Base-by-base conservation (phyloP, 164 flowering plant genomes). In the Chloranthus sessilifolius region DNA sequence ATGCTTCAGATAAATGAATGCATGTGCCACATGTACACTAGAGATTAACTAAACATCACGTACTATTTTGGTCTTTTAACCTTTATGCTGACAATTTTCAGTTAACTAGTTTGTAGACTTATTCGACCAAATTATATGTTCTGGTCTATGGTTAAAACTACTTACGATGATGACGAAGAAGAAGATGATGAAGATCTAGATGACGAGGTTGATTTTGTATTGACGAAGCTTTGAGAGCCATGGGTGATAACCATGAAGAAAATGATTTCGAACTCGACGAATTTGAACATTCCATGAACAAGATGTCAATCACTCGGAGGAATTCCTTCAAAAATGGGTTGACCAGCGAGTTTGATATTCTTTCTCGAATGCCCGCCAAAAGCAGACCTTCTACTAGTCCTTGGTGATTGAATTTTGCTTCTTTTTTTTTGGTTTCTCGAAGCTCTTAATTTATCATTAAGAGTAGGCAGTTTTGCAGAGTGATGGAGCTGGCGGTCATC, bases 311-410 rank as follows among this genome's bases (percentile, higher is more conserved):
- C 3, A 83, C 94, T 0, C 95, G 87, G 17, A 77, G 59, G 62
- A 53, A 66, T 46, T 58, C 70, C 5, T 43, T 53, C 30, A 65
- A 48, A 21, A 27, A 43, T 46, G 43, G 43, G 25, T 58, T 66
- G 48, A 67, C 53, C 3, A 53, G 34, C 26, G 48, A 39, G 41
- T 5, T 56, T 21, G 43, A 15, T 17, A 39, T 29, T 9, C 51
- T 20, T 4, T 58, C 25, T 43, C 68, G 47, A 50, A 87, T 91
- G 98, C 98, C 96, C 16, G 82, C 95, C 2, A 80, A 61, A 64
- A 73, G 87, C 49, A 69, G 88, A 58, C 92, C 96, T 30, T 87
- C 96, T 1, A 83, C 71, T 3, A 85, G 85, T 49, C 96, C 98
- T 1, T 81, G 71, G 52, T 82, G 74, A 5, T 52, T 73, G 60